Evolutionary conservation across 768 basidiomycete genomes (phyloP).

Genomic region (Suillus lakei): DNA sequence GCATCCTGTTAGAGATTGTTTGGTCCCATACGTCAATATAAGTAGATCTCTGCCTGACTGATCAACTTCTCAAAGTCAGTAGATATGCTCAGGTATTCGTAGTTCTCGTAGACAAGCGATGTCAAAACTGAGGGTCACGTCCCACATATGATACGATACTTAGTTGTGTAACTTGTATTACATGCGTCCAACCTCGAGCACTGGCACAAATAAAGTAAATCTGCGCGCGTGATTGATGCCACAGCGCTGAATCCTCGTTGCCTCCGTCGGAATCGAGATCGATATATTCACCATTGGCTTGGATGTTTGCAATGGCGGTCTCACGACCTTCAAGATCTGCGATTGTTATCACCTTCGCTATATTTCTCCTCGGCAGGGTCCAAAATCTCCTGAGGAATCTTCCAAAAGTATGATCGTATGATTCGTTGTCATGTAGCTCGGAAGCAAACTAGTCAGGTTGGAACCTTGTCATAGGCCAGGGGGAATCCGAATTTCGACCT

Average conservation of each 20-base stretch:
- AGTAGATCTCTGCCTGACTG: neutral
- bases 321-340: slow-evolving; percentile 1
- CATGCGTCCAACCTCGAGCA: neutral
- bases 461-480: neutral
- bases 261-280: neutral
- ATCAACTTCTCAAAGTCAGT: neutral
- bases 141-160: neutral
- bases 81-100: neutral
- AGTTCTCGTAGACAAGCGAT: neutral
- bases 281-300: neutral
- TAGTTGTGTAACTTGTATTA: neutral
- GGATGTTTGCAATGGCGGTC: neutral
- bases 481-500: neutral
- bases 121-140: neutral
- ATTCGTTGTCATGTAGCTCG: neutral
- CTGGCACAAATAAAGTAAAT: neutral
- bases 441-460: neutral
- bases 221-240: neutral
- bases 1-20: neutral
- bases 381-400: neutral
- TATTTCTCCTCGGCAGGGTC: neutral
- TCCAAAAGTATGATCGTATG: neutral
- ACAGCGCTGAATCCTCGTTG: neutral
- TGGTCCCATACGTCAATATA: neutral
- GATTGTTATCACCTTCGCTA: neutral